Percentiles rank a stretch among this genome's conserved stretches.
phyloP scores from a whole-genome alignment of 2,329 filamentous ascomycete species.

The Penicillium sp. region DNA sequence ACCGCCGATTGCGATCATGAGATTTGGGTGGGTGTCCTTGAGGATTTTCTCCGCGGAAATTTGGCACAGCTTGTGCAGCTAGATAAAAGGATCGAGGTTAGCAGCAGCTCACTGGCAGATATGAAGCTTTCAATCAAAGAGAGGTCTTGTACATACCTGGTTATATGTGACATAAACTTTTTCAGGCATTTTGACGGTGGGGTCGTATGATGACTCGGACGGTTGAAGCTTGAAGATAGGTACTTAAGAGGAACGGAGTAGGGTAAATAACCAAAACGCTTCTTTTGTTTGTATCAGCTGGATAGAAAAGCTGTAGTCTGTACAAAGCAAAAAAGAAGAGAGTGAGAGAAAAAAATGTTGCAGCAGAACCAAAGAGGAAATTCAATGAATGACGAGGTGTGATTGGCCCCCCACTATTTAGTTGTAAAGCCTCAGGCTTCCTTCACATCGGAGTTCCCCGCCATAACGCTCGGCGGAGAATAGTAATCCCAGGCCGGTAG shows the following conservation, averaged over 20 bases:
- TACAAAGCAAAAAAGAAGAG: not conserved
- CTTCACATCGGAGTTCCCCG: not conserved
- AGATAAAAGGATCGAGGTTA: constrained; percentile 6
- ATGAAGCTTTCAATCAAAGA: not conserved
- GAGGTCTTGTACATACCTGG: constrained; percentile 59
- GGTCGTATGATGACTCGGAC: not conserved
- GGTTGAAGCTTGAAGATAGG: not conserved
- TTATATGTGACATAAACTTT: constrained; percentile 92
- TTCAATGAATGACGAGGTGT: not conserved
- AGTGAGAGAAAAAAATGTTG: not conserved
- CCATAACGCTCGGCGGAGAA: not conserved
- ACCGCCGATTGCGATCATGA: constrained; percentile 97
- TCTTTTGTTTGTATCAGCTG: not conserved
- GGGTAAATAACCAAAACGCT: not conserved
- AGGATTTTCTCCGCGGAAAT: constrained; percentile 77
- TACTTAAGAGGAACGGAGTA: not conserved
- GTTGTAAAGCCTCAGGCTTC: not conserved
- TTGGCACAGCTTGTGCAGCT: constrained; percentile 98
- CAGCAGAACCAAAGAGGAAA: not conserved
- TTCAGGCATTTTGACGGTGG: constrained; percentile 62
- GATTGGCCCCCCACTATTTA: not conserved
- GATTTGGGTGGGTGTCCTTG: constrained; percentile 79
- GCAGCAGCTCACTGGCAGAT: not conserved
- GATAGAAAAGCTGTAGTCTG: not conserved
- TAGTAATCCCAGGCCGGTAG: not conserved